Base-by-base conservation (phyloP, 2,329 filamentous ascomycete species). In the Xylaria arbuscula region DNA sequence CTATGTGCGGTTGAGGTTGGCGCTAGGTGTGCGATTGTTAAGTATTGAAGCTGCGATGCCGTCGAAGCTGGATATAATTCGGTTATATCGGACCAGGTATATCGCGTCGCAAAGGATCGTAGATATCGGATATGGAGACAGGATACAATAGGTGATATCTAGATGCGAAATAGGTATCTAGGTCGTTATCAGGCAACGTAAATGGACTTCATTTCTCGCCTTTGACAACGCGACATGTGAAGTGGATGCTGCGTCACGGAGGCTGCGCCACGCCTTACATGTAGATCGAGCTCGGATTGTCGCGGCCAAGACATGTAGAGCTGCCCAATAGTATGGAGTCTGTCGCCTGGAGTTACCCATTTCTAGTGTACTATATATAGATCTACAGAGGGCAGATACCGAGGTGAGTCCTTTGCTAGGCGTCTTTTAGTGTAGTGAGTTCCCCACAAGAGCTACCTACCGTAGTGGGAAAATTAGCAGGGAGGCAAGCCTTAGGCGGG, bases 371-470 rank as follows among this genome's bases (percentile, higher is more conserved):
- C 28, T 28, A 28, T 28, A 28, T 28, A 28, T 28, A 28, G 28
- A 28, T 28, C 5, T 28, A 28, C 28, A 28, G 28, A 28, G 28
- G 28, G 28, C 5, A 28, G 9, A 10, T 50, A 57, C 17, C 38
- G 24, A 24, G 47, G 47, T 22, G 13, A 13, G 36, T 38, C 36
- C 13, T 3, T 5, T 28, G 5, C 28, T 28, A 28, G 28, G 28
- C 28, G 28, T 28, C 28, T 28, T 28, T 28, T 28, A 28, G 28
- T 28, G 28, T 28, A 28, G 28, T 28, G 2, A 28, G 28, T 28
- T 28, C 53, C 42, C 62, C 53, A 42, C 53, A 64, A 24, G 34
- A 64, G 65, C 59, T 67, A 7, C n/a, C n/a, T n/a, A n/a, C n/a
- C n/a, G n/a, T n/a, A n/a, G n/a, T n/a, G n/a, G n/a, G n/a, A n/a